Percentiles rank a stretch among this genome's conserved stretches.
These are phyloP conservation scores for Geranium incanum DNA, from an alignment of 441 rosid species.

Conservation along the genomic window DNA sequence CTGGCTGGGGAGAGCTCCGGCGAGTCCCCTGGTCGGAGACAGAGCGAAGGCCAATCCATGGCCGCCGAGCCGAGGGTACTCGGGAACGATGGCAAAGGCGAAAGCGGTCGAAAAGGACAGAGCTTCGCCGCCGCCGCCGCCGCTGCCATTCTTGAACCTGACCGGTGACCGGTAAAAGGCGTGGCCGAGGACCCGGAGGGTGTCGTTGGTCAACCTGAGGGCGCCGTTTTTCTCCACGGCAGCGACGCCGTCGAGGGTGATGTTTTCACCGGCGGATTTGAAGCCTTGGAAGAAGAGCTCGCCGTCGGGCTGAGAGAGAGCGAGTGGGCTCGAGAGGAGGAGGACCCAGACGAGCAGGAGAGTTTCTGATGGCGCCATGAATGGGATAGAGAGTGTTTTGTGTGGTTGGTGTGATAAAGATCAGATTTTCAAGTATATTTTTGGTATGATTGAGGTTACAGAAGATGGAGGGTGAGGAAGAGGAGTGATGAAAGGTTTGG, in stretches of 20 bases:
- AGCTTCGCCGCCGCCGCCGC: slow-evolving; percentile 29
- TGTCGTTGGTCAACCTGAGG: slow-evolving; percentile 47
- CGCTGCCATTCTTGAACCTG: slow-evolving; percentile 47
- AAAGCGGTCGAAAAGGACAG: slow-evolving; percentile 73
- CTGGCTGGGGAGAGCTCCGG: slow-evolving; percentile 40
- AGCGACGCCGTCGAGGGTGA: slow-evolving; percentile 49
- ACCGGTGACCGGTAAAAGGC: slow-evolving; percentile 63
- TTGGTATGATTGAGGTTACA: too few relatives aligned
- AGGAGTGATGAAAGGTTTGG: too few relatives aligned
- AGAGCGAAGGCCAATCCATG: slow-evolving; percentile 73
- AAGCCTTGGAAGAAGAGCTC: neutral
- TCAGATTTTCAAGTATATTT: too few relatives aligned
- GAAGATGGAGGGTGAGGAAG: too few relatives aligned
- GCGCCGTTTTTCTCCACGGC: slow-evolving; percentile 46
- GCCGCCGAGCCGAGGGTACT: slow-evolving; percentile 51
- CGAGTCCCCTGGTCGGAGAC: slow-evolving; percentile 39
- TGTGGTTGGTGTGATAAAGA: too few relatives aligned
- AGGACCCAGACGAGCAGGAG: neutral
- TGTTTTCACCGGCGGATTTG: too few relatives aligned
- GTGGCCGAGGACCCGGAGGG: slow-evolving; percentile 50
- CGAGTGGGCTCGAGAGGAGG: neutral
- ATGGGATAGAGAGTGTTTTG: too few relatives aligned
- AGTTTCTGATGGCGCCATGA: neutral
- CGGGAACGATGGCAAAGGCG: slow-evolving; percentile 60
- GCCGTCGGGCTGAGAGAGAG: neutral